These are phyloP conservation scores for Aureobasidium sp. DNA, from an alignment of 2,329 filamentous ascomycete genomes.

Conservation along the genomic window DNA sequence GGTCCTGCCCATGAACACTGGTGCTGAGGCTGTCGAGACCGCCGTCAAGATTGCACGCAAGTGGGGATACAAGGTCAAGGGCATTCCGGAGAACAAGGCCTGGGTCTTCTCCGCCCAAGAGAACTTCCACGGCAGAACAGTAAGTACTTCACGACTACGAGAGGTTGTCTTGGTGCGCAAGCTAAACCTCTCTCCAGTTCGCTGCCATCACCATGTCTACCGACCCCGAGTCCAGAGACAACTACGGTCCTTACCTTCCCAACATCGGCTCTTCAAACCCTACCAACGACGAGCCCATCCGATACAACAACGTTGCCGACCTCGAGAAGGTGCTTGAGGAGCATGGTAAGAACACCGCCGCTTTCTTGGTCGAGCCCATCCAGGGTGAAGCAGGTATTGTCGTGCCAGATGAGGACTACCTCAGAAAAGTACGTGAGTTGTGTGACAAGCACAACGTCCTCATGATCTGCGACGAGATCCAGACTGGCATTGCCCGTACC, in stretches of 20 bases:
- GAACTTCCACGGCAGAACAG: slow-evolving; percentile 95
- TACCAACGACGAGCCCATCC: slow-evolving; percentile 67
- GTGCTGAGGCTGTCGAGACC: slow-evolving; percentile 92
- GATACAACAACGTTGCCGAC: slow-evolving; percentile 79
- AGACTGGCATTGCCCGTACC: slow-evolving; percentile 93
- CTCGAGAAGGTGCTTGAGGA: slow-evolving; percentile 71
- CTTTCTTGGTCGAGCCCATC: slow-evolving; percentile 92
- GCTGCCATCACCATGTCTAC: slow-evolving; percentile 91
- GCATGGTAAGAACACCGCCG: slow-evolving; percentile 79
- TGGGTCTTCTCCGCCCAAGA: slow-evolving; percentile 76
- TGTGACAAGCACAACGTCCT: slow-evolving; percentile 95
- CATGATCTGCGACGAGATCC: slow-evolving; percentile 96
- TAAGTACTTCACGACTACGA: slow-evolving; percentile 40
- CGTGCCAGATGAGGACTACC: slow-evolving; percentile 85
- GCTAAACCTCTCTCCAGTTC: slow-evolving; percentile 50
- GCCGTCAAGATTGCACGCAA: slow-evolving; percentile 94
- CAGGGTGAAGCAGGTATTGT: slow-evolving; percentile 97
- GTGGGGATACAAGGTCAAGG: slow-evolving; percentile 97
- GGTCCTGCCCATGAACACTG: slow-evolving; percentile 97
- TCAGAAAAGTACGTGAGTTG: slow-evolving; percentile 69
- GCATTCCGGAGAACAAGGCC: slow-evolving; percentile 76
- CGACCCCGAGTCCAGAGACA: slow-evolving; percentile 89
- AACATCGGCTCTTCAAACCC: slow-evolving; percentile 74
- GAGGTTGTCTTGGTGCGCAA: neutral
- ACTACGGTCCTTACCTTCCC: slow-evolving; percentile 94